Base-by-base conservation (phyloP, 169 alveolate species). In the Eimeria necatrix region DNA sequence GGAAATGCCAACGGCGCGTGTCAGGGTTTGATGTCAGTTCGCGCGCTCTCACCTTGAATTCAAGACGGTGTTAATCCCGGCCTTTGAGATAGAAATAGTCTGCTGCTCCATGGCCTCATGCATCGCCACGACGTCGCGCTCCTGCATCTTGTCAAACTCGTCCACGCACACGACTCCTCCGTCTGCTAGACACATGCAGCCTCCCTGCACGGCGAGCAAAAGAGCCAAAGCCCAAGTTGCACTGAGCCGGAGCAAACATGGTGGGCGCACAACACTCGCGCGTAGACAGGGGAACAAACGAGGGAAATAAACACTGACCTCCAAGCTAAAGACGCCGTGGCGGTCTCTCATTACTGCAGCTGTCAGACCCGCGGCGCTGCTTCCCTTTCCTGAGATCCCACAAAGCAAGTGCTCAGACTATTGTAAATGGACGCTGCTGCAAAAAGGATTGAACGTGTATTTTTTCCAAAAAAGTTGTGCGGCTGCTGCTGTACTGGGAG, bases 21-120 rank as follows among this genome's bases (percentile, higher is more conserved):
- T 52, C n/a, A 59, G 6, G 41, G 78, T 8, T n/a, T 2, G 14
- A 68, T 18, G 20, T 4, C 16, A 32, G 41, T 32, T 32, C 41
- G 52, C 12, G 87, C 64, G n/a, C 49, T 22, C 22, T 8, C 49
- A 92, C 95, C 96, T 83, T 22, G 96, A 88, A 93, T 94, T 94
- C n/a, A 95, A 53, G 26, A 99, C 98, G 2, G 99, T 99, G 14
- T 99, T 99, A 94, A 99, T 99, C 46, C 99, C 99, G 12, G 99
- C 99, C 97, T 99, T 99, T 8, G 99, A 99, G 89, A 99, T 99
- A 49, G 99, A 98, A 46, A 99, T 99, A 9, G 99, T 99, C 96
- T 99, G 99, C 97, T 99, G 99, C 96, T 99, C 99, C 99, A 99
- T 99, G 24, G 99, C 99, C 96, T 99, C 99, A 95, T 99, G 99